phyloP scores from a whole-genome alignment of 495 filamentous ascomycete species.

The Paragyromitra xinjiangensis region DNA sequence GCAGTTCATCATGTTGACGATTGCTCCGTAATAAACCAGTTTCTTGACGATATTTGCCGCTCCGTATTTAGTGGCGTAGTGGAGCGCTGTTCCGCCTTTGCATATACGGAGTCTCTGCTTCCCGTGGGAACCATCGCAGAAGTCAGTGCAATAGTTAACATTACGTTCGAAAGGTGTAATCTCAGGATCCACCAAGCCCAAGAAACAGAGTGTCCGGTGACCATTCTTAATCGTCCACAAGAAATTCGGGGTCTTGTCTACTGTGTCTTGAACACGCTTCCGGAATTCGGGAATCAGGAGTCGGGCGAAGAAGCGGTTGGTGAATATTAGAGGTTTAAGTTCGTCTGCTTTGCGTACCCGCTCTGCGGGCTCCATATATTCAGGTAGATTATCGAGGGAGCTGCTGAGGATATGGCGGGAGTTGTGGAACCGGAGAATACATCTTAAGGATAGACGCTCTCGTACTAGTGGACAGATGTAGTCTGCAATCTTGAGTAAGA shows the following conservation, averaged over 20 bases:
- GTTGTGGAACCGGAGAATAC: not conserved
- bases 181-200: not conserved
- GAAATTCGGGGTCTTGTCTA: not conserved
- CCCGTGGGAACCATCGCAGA: not conserved
- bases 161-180: not conserved
- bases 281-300: not conserved
- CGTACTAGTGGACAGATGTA: not conserved
- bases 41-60: not conserved
- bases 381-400: not conserved
- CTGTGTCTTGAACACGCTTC: not conserved
- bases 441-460: not conserved
- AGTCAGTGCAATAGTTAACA: not conserved
- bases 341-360: not conserved
- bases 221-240: not conserved
- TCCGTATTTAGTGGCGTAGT: not conserved
- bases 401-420: not conserved
- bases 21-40: not conserved
- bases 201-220: not conserved
- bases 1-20: slow-evolving; percentile 1
- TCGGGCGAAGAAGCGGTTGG: slow-evolving; percentile 6
- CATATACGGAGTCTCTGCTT: not conserved
- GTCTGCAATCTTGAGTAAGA: not conserved
- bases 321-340: not conserved
- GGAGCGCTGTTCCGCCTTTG: not conserved
- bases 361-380: not conserved